Base-by-base conservation (phyloP, 805 yeast genomes). In the Metschnikowia lochheadii region DNA sequence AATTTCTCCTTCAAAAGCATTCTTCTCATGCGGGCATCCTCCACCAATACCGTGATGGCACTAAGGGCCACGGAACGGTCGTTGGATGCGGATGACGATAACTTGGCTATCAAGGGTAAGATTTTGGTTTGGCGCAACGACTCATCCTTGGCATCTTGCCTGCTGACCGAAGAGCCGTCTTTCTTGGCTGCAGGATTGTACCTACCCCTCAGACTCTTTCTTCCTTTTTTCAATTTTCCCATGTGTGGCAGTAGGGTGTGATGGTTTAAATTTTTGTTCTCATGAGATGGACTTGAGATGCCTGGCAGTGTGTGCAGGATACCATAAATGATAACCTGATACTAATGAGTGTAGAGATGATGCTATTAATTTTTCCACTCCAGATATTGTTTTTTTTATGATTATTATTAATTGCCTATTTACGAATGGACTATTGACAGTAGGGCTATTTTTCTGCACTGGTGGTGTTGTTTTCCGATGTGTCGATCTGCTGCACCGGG, bases 31-130 rank as follows among this genome's bases (percentile, higher is more conserved):
- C 75, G 70, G 1, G 79, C 67, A 58, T 89, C 94, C 51, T 87
- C 95, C 51, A 85, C 78, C 51, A 91, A 67, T 0, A 86, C 81
- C 15, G 84, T 76, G 39, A 90, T 81, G 3, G 94, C 84, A 10
- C 84, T 80, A 18, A 90, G 66, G 1, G 96, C 92, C 81, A 86
- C 81, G 0, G 87, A 76, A 51, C 89, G 77, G 52, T 91, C 97
- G 61, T 84, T 84, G 2, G 87, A 80, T 6, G 81, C 73, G 1
- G 81, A 67, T 3, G 89, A 79, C 46, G 78, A 70, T 50, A 91
- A 70, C 58, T 87, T 82, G 49, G 78, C 75, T 18, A 90, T 71
- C 55, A 91, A 69, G 1, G 96, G 94, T 32, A 80, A 63, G 51
- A 89, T 79, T 60, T 81, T 85, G 50, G 78, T 80, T 53, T 73